Evolutionary conservation across 768 basidiomycete genomes (phyloP).

Genomic region (Candolleomyces efflorescens): DNA sequence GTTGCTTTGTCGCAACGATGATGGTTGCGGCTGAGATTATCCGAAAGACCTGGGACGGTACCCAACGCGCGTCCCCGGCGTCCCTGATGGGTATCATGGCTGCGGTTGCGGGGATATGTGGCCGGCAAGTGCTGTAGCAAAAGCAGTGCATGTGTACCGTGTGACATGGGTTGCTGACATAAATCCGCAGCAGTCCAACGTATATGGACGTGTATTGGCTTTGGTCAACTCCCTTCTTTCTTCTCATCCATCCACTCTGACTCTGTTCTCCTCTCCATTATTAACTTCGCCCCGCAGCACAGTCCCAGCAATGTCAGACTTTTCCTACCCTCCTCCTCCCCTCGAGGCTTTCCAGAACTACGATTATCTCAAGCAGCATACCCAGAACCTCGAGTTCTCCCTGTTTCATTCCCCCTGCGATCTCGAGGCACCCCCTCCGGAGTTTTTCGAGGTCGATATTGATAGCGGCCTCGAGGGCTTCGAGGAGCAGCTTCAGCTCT

Average conservation of each 20-base stretch:
- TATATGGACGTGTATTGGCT: slow-evolving; percentile 22
- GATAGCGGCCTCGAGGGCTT: slow-evolving; percentile 66
- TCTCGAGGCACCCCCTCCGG: slow-evolving; percentile 73
- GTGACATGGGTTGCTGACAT: slow-evolving; percentile 12
- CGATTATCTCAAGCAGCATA: slow-evolving; percentile 35
- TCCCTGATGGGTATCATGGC: no score
- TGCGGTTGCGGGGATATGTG: neutral
- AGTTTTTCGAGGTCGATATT: slow-evolving; percentile 81
- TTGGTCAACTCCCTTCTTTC: slow-evolving; percentile 15
- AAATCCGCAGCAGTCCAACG: slow-evolving; percentile 27
- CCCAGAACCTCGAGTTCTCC: slow-evolving; percentile 51
- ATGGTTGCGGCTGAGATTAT: no score
- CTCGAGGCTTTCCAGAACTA: slow-evolving; percentile 28
- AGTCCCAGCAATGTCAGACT: slow-evolving; percentile 30
- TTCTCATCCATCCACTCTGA: slow-evolving; percentile 26
- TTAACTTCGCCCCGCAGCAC: slow-evolving; percentile 22
- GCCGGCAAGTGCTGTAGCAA: neutral
- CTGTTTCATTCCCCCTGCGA: slow-evolving; percentile 67
- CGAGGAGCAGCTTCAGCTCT: slow-evolving; percentile 60
- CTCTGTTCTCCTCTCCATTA: slow-evolving; percentile 18
- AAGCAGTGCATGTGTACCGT: neutral
- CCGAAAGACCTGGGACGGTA: no score
- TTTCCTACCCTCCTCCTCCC: slow-evolving; percentile 20
- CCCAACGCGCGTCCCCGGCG: no score
- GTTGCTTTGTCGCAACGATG: no score